Evolutionary conservation across 176 grass and related monocot species (phyloP).

Genomic region (Carex cristatella): DNA sequence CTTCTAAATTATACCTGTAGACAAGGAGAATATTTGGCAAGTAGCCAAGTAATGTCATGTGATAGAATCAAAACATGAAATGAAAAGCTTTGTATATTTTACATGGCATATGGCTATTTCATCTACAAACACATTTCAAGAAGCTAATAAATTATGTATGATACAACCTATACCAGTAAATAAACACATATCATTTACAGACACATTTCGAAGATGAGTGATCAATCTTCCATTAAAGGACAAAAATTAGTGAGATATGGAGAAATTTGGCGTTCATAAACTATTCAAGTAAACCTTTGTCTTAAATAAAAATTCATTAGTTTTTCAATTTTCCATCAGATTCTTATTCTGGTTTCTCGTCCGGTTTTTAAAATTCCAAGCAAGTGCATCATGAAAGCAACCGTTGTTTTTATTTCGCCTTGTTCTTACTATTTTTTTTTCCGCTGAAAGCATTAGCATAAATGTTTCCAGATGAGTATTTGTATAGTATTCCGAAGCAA

Average conservation of each 20-base stretch:
- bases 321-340: not conserved
- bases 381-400: not conserved
- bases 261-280: not conserved
- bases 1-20: conserved; percentile 10
- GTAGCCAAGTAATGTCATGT: not conserved
- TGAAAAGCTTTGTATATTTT: not conserved
- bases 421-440: not conserved
- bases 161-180: no score
- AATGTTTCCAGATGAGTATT: not conserved
- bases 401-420: not conserved
- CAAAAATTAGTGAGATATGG: not conserved
- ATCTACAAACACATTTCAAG: no score
- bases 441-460: not conserved
- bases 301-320: not conserved
- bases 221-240: not conserved
- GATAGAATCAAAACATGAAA: conserved; percentile 12
- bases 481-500: not conserved
- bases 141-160: no score
- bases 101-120: not conserved
- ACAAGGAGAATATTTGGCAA: conserved; percentile 12
- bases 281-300: not conserved
- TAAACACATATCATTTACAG: not conserved
- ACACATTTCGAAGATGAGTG: no score
- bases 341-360: not conserved
- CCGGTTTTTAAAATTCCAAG: not conserved